Conservation (phyloP, 2,329 filamentous ascomycete genomes). For the Curvularia hawaiiensis region DNA sequence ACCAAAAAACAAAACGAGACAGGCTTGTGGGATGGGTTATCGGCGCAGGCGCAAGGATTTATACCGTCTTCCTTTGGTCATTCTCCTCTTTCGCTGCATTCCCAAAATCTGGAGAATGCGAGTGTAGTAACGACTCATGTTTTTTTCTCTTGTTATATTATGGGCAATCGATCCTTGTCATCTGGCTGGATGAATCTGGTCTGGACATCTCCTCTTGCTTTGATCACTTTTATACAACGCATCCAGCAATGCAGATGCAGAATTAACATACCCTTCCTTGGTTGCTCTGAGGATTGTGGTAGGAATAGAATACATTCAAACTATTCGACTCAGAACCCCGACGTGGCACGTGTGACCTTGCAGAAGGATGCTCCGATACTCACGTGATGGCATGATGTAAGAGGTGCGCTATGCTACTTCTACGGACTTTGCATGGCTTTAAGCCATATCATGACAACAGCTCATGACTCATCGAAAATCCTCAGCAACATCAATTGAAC, state of each 20-base stretch:
- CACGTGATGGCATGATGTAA: background rate
- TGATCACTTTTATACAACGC: background rate
- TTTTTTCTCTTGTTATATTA: background rate
- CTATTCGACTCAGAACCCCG: background rate
- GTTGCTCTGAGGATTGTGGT: background rate
- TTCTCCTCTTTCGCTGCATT: background rate
- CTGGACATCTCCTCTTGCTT: background rate
- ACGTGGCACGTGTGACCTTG: background rate
- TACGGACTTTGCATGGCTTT: too few species aligned
- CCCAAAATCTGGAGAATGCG: background rate
- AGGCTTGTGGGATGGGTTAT: background rate
- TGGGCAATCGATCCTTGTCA: background rate
- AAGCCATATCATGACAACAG: background rate
- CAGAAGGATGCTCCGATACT: background rate
- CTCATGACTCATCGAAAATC: background rate
- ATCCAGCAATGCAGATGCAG: background rate
- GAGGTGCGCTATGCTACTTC: too few species aligned
- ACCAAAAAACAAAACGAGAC: background rate
- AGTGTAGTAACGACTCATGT: background rate
- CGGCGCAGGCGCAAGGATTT: background rate
- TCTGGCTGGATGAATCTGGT: background rate
- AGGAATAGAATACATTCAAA: background rate
- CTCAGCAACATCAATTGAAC: background rate
- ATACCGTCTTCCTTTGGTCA: background rate
- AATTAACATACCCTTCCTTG: background rate